Percentiles rank a stretch among this genome's conserved stretches.
Conservation (phyloP, 2,329 filamentous ascomycete genomes). For the Cladosporium colombiae region DNA sequence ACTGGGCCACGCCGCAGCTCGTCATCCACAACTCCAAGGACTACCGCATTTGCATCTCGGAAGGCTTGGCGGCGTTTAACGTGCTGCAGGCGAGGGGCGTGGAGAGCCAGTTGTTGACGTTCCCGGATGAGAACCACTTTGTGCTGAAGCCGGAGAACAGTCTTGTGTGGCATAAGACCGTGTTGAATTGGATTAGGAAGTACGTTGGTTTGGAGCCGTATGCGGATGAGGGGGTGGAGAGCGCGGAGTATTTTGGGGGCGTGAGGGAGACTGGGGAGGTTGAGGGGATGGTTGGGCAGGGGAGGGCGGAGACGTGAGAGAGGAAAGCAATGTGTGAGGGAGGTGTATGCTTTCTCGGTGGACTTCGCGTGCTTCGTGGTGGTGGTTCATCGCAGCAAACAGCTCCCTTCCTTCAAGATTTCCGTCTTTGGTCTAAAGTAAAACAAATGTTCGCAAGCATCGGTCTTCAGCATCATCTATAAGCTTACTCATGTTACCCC, state of each 20-base stretch:
- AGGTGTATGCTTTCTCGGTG: background rate
- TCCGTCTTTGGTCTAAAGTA: too few relatives aligned
- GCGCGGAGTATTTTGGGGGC: slow-evolving; percentile 12
- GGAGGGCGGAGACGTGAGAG: slow-evolving; percentile 4
- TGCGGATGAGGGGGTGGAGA: slow-evolving; percentile 36
- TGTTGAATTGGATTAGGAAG: slow-evolving; percentile 73
- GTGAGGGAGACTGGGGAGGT: background rate
- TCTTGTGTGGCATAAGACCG: slow-evolving; percentile 84
- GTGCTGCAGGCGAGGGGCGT: slow-evolving; percentile 74
- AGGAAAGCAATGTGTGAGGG: background rate
- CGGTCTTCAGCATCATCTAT: too few relatives aligned
- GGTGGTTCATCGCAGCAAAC: too few relatives aligned
- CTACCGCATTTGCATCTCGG: slow-evolving; percentile 81
- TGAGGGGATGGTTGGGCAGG: background rate
- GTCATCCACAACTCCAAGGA: slow-evolving; percentile 90
- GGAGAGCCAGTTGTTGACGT: slow-evolving; percentile 75
- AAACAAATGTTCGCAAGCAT: too few relatives aligned
- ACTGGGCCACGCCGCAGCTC: slow-evolving; percentile 86
- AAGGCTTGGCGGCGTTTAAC: slow-evolving; percentile 84
- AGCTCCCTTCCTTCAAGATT: too few relatives aligned
- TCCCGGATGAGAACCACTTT: slow-evolving; percentile 80
- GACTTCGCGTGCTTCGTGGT: too few relatives aligned
- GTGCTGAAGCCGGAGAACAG: slow-evolving; percentile 91
- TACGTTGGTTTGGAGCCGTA: slow-evolving; percentile 56
- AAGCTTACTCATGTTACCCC: too few relatives aligned